phyloP scores from a whole-genome alignment of 352 stramenopile species.

The Phytopythium sindhum region DNA sequence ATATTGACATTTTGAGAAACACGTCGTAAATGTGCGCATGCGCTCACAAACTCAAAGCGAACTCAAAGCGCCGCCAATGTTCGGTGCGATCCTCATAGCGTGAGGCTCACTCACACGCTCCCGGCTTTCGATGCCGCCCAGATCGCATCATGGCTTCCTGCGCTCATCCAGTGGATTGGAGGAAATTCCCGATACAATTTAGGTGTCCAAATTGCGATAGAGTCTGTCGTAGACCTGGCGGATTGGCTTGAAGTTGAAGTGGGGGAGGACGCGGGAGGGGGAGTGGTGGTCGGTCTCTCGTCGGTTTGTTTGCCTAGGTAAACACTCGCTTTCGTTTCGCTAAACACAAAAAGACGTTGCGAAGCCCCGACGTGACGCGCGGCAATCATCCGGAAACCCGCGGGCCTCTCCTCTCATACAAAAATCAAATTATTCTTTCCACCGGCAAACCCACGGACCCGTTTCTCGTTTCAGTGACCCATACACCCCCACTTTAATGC shows the following conservation, averaged over 20 bases:
- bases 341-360: conserved; percentile 9
- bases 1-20: not conserved
- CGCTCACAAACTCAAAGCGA: not conserved
- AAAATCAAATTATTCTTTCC: not conserved
- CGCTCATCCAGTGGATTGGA: no score
- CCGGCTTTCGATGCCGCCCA: no score
- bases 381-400: conserved; percentile 7
- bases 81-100: no score
- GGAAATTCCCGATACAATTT: no score
- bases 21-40: not conserved
- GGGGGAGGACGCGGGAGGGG: not conserved
- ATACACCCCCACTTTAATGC: not conserved
- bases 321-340: conserved; percentile 8
- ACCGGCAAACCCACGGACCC: not conserved
- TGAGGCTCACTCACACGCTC: no score
- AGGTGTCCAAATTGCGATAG: no score
- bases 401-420: conserved; percentile 1
- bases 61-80: no score
- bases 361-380: conserved; percentile 11
- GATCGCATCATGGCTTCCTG: no score
- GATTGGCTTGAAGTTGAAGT: conserved; percentile 10
- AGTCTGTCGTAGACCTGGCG: no score
- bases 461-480: not conserved
- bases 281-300: not conserved
- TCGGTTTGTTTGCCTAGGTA: not conserved